Percentiles rank a stretch among this genome's conserved stretches.
Evolutionary conservation across 257 asterid genomes (phyloP).

Genomic region (Pogostemon cablin): DNA sequence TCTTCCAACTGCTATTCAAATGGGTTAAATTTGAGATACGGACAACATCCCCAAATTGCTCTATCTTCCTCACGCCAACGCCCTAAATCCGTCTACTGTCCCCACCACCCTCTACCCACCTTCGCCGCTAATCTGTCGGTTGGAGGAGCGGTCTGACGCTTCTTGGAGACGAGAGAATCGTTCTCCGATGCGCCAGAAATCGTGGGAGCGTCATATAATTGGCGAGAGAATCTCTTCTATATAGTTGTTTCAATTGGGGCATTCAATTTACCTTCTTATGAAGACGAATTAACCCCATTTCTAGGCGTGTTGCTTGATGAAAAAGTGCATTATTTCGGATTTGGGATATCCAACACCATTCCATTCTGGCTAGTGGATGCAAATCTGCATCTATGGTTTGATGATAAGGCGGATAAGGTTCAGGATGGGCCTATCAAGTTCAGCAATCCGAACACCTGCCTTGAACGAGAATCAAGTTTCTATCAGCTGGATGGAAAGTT

Average conservation of each 20-base stretch:
- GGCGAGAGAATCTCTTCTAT: too few relatives aligned
- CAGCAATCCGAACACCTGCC: slow-evolving; percentile 36
- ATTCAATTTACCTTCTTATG: slow-evolving; percentile 80
- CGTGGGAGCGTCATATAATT: too few relatives aligned
- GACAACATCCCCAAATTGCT: too few relatives aligned
- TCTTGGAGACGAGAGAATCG: too few relatives aligned
- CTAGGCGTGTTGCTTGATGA: slow-evolving; percentile 62
- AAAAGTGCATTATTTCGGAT: slow-evolving; percentile 50
- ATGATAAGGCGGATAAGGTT: slow-evolving; percentile 44
- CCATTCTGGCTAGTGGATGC: slow-evolving; percentile 84
- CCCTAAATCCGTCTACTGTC: too few relatives aligned
- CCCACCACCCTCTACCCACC: too few relatives aligned
- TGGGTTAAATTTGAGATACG: too few relatives aligned
- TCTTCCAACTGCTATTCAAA: too few relatives aligned
- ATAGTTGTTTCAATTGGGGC: slow-evolving; percentile 76
- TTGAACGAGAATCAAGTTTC: slow-evolving; percentile 43
- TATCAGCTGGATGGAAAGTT: slow-evolving; percentile 57
- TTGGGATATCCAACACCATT: slow-evolving; percentile 62
- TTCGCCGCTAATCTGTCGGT: too few relatives aligned
- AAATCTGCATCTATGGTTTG: slow-evolving; percentile 84
- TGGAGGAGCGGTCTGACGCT: too few relatives aligned
- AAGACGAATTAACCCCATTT: slow-evolving; percentile 70
- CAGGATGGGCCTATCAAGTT: slow-evolving; percentile 49
- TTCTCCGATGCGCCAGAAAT: too few relatives aligned
- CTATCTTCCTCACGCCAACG: too few relatives aligned